phyloP scores from a whole-genome alignment of 768 basidiomycete species.

The Suillus brevipes region DNA sequence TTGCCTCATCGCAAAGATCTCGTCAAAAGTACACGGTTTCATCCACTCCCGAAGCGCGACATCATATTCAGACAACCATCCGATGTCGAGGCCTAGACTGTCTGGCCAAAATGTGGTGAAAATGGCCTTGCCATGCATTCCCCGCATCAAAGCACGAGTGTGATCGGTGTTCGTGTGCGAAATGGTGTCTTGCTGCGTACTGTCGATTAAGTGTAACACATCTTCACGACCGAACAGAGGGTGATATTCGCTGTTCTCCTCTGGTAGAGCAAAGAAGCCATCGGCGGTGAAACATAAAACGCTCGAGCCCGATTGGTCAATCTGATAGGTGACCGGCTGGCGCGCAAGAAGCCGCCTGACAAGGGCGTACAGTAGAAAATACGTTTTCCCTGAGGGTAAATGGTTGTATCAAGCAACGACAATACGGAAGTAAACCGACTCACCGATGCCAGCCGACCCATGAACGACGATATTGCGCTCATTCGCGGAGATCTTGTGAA shows the following conservation, averaged over 20 bases:
- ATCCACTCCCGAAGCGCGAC: background rate
- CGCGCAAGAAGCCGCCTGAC: background rate
- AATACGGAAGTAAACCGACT: background rate
- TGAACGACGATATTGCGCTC: background rate
- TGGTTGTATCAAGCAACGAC: background rate
- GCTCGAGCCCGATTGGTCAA: background rate
- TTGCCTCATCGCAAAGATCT: background rate
- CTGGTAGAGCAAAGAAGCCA: background rate
- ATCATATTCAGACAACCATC: background rate
- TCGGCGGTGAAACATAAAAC: background rate
- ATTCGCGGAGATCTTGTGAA: background rate
- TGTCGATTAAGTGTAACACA: background rate
- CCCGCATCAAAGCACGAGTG: background rate
- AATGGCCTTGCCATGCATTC: background rate
- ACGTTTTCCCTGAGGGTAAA: background rate
- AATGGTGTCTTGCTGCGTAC: background rate
- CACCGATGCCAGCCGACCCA: background rate
- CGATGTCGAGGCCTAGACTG: background rate
- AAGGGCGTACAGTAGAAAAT: background rate
- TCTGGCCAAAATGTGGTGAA: background rate
- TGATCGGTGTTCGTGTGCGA: background rate
- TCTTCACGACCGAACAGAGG: background rate
- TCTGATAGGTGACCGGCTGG: background rate
- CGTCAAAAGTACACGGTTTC: background rate
- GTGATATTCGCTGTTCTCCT: background rate